Base-by-base conservation (phyloP, 23 red algal genomes). In the Gracilaria domingensis region DNA sequence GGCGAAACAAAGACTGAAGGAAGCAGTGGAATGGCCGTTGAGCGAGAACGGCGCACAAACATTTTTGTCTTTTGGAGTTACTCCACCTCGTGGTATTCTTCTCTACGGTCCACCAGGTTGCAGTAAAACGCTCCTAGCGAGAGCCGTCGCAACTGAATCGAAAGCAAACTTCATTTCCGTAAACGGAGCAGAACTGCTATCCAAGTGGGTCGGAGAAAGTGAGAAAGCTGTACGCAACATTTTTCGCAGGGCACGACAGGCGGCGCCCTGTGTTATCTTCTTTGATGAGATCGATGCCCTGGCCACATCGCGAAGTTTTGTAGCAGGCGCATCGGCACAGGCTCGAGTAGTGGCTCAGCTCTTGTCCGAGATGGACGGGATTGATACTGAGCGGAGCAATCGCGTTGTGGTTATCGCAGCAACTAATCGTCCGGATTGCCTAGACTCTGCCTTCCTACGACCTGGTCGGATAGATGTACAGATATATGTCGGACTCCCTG, bases 201-300 rank as follows among this genome's bases (percentile, higher is more conserved):
- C 83, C 69, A 96, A 99, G 56, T 99, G 88, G 78, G 97, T 99
- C 40, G 97, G 97, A 34, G 97, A 96, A n/a, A 93, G 88, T 71
- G 97, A 99, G 66, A 95, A 96, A 55, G 97, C 97, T 29, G 97
- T 99, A 81, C 97, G 91, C 0, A 61, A 59, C 23, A 92, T 88
- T 12, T 99, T 99, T 75, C 85, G 84, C 11, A 58, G 97, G 24
- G 97, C 94, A 9, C 71, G 97, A 21, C 45, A 64, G 73, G 90
- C 94, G 33, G 93, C 97, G 35, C 97, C 97, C 8, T 96, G 89
- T 70, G 85, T 99, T n/a, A 89, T 99, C 1, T 99, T 99, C 53
- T 99, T 99, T 75, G 97, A 99, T 84, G 97, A 99, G 84, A 80
- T 99, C 25, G 97, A 99, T 60, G 93, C 97, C 13, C 79, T 99